Evolutionary conservation across 257 asterid species (phyloP), one percentile per base, ranked within the genome.

Genomic region (Fraxinus anomala): DNA sequence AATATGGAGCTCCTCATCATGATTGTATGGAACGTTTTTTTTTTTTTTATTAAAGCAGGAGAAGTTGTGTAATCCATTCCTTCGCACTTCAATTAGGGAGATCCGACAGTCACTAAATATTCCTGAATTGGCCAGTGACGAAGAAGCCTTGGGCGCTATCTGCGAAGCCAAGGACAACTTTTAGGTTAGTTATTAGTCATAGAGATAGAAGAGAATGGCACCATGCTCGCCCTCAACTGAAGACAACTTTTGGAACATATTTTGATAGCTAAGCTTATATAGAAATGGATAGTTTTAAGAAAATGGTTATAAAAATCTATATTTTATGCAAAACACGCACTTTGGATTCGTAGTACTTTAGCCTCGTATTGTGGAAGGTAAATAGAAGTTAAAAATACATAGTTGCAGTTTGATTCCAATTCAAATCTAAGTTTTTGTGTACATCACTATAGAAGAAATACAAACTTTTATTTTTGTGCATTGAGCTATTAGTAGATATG

Each of bases 41-140:
- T 26, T 26, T 0, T 26, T 26, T 26, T 26, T 26, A 23, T 84
- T 95, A 24, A 85, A 81, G 65, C 86, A 65, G 79, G 99, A 95
- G 90, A 95, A 95, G 87, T 75, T 74, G 71, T 95, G 98, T 40
- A 95, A 95, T 81, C 99, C 99, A 0, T 95, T 95, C 81, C 97
- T 93, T 73, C 98, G 99, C 42, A 91, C 97, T 51, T 90, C 95
- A 72, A 90, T 97, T 75, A 33, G 49, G 80, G 98, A 95, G 88
- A 93, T 95, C 74, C 88, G 99, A 76, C 75, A 44, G 80, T 89
- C 91, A 12, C 84, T 95, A 80, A 89, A 80, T 59, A 89, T 95
- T 80, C 87, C 93, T 0, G 86, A 85, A 83, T 80, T 90, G 14
- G 96, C 96, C 24, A 88, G 87, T 66, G 98, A 93, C 44, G 89